Base-by-base conservation (phyloP, 306 rosid genomes). In the Prosopis cineraria region DNA sequence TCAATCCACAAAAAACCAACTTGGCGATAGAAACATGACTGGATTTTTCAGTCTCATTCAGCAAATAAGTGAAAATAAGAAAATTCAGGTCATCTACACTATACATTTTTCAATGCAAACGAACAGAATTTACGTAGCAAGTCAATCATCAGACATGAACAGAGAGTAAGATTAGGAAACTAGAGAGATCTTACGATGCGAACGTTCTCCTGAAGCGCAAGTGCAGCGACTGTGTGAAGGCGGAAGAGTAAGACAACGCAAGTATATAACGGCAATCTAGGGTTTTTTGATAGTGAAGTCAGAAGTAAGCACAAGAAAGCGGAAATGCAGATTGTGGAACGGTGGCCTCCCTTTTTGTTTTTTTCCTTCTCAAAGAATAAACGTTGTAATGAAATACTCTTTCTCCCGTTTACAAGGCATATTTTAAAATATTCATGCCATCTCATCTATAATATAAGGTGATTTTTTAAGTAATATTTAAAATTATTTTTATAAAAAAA, bases 141-240 rank as follows among this genome's bases (percentile, higher is more conserved):
- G 12, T 7, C 10, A 34, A 36, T n/a, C 1, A 34, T 64, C 33
- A 71, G 24, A 20, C 6, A 31, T 31, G 55, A 30, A 30, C 2
- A 47, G 53, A 16, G 3, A 78, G 53, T 19, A 10, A 29, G 1
- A 31, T 11, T 1, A 7, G 24, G 43, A 14, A 62, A 33, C 6
- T n/a, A 19, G 76, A 56, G 72, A 20, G 45, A 68, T 40, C 78
- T 60, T 53, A 24, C 74, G 40, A 31, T 55, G 73, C 67, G 30
- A 76, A 81, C 62, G 70, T 79, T 60, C 39, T 69, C 53, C 78
- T 53, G 78, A 53, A 74, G 56, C 73, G 3, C 52, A 5, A 36
- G 47, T 7, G 75, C 47, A 47, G 75, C 10, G 6, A 31, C 52
- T 6, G 27, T 19, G 17, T 24, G 34, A 55, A 45, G 59, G 22